A percentile compares a stretch with the other conserved stretches of the same genome.
phyloP scores from a whole-genome alignment of 257 asterid species.

The Ocimum tenuiflorum region DNA sequence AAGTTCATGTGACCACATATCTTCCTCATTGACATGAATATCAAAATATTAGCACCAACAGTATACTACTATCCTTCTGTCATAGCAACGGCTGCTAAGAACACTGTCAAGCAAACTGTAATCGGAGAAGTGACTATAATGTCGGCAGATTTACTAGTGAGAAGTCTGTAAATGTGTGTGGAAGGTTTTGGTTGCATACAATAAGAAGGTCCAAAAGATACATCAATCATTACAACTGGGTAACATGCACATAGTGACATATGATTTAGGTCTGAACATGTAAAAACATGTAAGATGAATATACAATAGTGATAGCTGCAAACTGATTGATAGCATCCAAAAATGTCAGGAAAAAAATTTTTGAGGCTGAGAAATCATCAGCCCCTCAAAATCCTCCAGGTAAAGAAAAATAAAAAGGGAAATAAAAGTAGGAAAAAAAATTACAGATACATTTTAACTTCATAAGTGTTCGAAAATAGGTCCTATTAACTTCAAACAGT shows the following conservation, averaged over 20 bases:
- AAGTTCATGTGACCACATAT: background rate
- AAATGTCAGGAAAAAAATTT: conserved; percentile 3
- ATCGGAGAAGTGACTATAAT: background rate
- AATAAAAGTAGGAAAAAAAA: background rate
- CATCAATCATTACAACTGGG: background rate
- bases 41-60: conserved; percentile 12
- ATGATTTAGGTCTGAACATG: background rate
- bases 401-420: background rate
- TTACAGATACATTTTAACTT: conserved; percentile 1
- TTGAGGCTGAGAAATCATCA: background rate
- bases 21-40: conserved; percentile 14
- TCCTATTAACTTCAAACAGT: conserved; percentile 3
- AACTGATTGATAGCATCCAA: background rate
- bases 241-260: conserved; percentile 22
- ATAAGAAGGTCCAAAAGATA: conserved; percentile 6
- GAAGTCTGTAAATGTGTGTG: background rate
- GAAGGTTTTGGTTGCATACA: background rate
- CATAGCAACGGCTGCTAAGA: background rate
- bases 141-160: background rate
- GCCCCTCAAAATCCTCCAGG: background rate
- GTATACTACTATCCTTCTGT: background rate
- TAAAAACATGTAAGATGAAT: conserved; percentile 7
- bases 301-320: background rate
- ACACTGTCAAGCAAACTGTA: background rate
- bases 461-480: background rate